These are phyloP conservation scores for Agroathelia rolfsii DNA, from an alignment of 1,284 basidiomycete species.

Conservation along the genomic window DNA sequence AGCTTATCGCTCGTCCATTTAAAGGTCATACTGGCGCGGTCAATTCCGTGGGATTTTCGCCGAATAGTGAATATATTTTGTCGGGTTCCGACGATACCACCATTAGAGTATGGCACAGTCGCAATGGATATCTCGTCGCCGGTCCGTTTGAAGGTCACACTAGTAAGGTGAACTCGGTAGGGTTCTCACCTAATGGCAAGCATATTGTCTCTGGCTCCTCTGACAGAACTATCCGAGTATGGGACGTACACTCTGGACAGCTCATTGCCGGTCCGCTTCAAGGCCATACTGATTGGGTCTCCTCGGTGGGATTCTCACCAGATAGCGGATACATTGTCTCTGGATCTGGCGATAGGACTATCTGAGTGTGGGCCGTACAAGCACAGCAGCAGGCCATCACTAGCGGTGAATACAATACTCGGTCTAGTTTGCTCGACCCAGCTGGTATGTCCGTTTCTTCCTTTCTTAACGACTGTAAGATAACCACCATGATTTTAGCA, in stretches of 20 bases:
- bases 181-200: conserved; percentile 11
- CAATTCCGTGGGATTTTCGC: too few relatives aligned
- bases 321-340: conserved; percentile 11
- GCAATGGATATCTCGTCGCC: too few relatives aligned
- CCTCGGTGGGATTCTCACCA: conserved; percentile 11
- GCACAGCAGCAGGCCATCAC: too few relatives aligned
- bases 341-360: conserved; percentile 10
- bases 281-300: conserved; percentile 9
- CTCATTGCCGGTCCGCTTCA: conserved; percentile 3
- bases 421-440: too few relatives aligned
- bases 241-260: conserved; percentile 10
- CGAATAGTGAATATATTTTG: conserved; percentile 59
- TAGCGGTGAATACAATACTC: too few relatives aligned
- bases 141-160: conserved; percentile 9
- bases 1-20: too few relatives aligned
- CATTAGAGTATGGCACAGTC: conserved; percentile 71
- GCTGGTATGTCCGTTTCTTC: too few relatives aligned
- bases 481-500: too few relatives aligned
- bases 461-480: too few relatives aligned
- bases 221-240: conserved; percentile 10
- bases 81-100: conserved; percentile 74
- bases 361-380: conserved; percentile 11
- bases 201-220: conserved; percentile 11
- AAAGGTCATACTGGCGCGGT: too few relatives aligned
- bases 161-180: conserved; percentile 8